Evolutionary conservation across 495 filamentous ascomycete genomes (phyloP).

Genomic region (Tetracladium setigerum): DNA sequence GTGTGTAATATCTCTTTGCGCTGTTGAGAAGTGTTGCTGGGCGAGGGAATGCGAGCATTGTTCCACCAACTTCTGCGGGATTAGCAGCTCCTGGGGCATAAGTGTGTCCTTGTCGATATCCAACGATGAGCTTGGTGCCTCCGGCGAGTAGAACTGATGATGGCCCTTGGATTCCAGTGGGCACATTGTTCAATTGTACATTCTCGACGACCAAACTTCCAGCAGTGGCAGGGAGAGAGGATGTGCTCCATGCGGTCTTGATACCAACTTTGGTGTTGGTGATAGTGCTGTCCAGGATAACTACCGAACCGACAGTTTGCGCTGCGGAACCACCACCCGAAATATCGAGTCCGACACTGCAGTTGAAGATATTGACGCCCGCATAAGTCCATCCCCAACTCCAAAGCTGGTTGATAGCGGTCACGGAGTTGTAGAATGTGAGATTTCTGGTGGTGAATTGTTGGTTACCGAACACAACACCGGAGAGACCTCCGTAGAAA

Average conservation of each 20-base stretch:
- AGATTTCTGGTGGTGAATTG: constrained; percentile 43
- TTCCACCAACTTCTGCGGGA: constrained; percentile 27
- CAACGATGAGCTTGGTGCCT: constrained; percentile 43
- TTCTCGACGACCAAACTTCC: constrained; percentile 58
- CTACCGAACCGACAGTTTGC: constrained; percentile 50
- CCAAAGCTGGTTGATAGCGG: constrained; percentile 47
- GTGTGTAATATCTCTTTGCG: constrained; percentile 22
- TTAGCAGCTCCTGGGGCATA: constrained; percentile 32
- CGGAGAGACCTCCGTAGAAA: constrained; percentile 65
- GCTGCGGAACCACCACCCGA: constrained; percentile 35
- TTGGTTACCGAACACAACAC: constrained; percentile 64
- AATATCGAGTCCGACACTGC: constrained; percentile 56
- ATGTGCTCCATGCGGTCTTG: constrained; percentile 30
- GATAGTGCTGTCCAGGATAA: constrained; percentile 59
- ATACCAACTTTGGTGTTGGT: constrained; percentile 39
- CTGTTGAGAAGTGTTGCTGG: constrained; percentile 26
- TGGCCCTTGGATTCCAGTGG: constrained; percentile 46
- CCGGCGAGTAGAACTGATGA: constrained; percentile 47
- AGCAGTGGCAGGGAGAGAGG: constrained; percentile 41
- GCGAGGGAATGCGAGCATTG: constrained; percentile 32
- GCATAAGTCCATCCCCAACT: constrained; percentile 38
- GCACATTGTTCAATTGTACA: constrained; percentile 40
- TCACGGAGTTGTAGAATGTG: constrained; percentile 44
- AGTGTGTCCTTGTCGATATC: constrained; percentile 38
- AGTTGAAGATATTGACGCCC: constrained; percentile 56